phyloP scores from a whole-genome alignment of 371 early-diverging fungal species.

The Polyrhizophydium stewartii region DNA sequence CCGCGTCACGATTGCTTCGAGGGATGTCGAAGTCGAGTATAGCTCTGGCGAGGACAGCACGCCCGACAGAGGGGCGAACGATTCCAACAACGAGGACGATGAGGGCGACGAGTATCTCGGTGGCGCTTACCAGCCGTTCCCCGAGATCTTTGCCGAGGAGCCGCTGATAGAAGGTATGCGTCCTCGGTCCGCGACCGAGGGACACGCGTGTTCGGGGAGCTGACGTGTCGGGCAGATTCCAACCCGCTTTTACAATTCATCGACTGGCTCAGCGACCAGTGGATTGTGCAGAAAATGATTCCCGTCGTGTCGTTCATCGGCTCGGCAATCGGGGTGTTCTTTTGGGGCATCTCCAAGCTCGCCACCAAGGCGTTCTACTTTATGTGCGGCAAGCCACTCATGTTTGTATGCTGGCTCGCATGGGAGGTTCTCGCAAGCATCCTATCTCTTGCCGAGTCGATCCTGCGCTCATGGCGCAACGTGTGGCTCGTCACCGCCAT shows the following conservation, averaged over 20 bases:
- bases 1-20: not conserved
- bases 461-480: not conserved
- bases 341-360: not conserved
- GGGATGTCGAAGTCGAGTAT: not conserved
- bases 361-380: not conserved
- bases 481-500: not conserved
- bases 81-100: too few relatives aligned
- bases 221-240: too few relatives aligned
- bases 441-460: not conserved
- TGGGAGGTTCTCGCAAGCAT: not conserved
- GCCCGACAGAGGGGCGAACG: too few relatives aligned
- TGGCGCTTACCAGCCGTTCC: not conserved
- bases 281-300: not conserved
- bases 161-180: not conserved
- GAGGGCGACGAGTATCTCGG: not conserved
- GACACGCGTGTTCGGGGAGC: too few relatives aligned
- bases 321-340: not conserved
- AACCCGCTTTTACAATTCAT: not conserved
- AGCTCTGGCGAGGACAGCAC: not conserved
- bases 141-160: not conserved
- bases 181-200: too few relatives aligned
- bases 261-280: not conserved
- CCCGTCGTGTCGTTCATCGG: not conserved
- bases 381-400: not conserved
- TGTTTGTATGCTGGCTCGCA: not conserved